Percentiles rank a stretch among this genome's conserved stretches.
Conservation (phyloP, 169 alveolate genomes). For the Cyclospora cayetanensis region DNA sequence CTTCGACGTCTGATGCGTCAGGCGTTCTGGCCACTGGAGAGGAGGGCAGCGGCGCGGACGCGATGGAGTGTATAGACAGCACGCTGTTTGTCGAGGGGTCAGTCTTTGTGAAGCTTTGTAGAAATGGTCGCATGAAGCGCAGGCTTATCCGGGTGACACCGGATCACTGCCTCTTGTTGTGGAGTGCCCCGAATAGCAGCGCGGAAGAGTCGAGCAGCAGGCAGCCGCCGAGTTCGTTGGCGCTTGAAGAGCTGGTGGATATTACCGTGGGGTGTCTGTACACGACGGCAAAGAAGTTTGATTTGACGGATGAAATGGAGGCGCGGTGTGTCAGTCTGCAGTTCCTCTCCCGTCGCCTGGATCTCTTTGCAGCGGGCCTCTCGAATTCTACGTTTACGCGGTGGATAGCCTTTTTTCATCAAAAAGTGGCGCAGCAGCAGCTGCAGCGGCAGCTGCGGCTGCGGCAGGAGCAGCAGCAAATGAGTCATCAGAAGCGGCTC, state of each 20-base stretch:
- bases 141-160: slow-evolving; percentile 19
- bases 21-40: background rate
- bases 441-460: slow-evolving; percentile 32
- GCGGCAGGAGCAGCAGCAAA: slow-evolving; percentile 13
- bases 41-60: slow-evolving; percentile 34
- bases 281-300: slow-evolving; percentile 26
- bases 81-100: slow-evolving; percentile 23
- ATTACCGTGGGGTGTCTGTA: slow-evolving; percentile 55
- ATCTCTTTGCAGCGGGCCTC: slow-evolving; percentile 9
- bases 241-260: slow-evolving; percentile 33
- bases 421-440: slow-evolving; percentile 52
- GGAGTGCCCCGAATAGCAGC: slow-evolving; percentile 39
- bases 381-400: slow-evolving; percentile 4
- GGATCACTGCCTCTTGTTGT: slow-evolving; percentile 4
- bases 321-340: slow-evolving; percentile 53
- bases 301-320: slow-evolving; percentile 52
- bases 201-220: background rate
- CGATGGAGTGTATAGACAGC: slow-evolving; percentile 37
- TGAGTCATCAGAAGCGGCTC: slow-evolving; percentile 1
- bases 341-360: slow-evolving; percentile 16
- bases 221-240: slow-evolving; percentile 24
- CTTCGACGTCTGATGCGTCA: background rate
- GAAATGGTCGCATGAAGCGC: slow-evolving; percentile 68
- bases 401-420: slow-evolving; percentile 36
- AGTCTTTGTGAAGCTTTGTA: slow-evolving; percentile 55